Percentiles rank a stretch among this genome's conserved stretches.
Conservation (phyloP, 768 basidiomycete genomes). For the Ephemerocybe angulata region DNA sequence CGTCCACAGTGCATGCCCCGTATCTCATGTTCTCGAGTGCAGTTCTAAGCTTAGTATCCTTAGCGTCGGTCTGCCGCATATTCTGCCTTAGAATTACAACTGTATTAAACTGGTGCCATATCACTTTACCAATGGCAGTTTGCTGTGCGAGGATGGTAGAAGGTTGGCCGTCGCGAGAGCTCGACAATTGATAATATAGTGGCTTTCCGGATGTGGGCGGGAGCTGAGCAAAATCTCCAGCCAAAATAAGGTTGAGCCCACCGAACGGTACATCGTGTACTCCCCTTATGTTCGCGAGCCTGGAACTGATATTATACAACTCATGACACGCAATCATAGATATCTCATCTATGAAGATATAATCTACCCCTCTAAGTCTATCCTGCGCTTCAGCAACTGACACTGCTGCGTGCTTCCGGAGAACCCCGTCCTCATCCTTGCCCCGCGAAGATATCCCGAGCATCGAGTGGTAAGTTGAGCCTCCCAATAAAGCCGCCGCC, state of each 20-base stretch:
- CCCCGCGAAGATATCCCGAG: constrained; percentile 20
- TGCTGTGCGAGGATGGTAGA: constrained; percentile 14
- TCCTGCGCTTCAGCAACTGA: constrained; percentile 14
- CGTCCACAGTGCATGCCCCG: constrained; percentile 18
- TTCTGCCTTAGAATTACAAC: constrained; percentile 33
- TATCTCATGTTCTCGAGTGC: constrained; percentile 21
- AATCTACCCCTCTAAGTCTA: constrained; percentile 10
- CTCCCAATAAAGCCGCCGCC: constrained; percentile 28
- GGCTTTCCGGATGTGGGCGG: constrained; percentile 26
- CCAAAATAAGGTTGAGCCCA: constrained; percentile 40
- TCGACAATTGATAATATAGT: constrained; percentile 6
- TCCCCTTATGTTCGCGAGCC: constrained; percentile 18
- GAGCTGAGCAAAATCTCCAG: constrained; percentile 44
- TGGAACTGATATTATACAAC: constrained; percentile 25
- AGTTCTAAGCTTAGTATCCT: constrained; percentile 15
- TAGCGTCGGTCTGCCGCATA: constrained; percentile 28
- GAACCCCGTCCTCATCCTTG: neutral
- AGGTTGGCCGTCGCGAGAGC: neutral
- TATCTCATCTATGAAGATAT: constrained; percentile 33
- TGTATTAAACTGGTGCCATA: constrained; percentile 32
- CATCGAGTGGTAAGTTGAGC: constrained; percentile 34
- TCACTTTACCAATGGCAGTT: constrained; percentile 22
- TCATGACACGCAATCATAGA: constrained; percentile 39
- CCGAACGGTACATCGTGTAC: constrained; percentile 25
- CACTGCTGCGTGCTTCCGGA: neutral